Evolutionary conservation across 192 early-diverging fungal species (phyloP).

Genomic region (Spizellomyces sp.): DNA sequence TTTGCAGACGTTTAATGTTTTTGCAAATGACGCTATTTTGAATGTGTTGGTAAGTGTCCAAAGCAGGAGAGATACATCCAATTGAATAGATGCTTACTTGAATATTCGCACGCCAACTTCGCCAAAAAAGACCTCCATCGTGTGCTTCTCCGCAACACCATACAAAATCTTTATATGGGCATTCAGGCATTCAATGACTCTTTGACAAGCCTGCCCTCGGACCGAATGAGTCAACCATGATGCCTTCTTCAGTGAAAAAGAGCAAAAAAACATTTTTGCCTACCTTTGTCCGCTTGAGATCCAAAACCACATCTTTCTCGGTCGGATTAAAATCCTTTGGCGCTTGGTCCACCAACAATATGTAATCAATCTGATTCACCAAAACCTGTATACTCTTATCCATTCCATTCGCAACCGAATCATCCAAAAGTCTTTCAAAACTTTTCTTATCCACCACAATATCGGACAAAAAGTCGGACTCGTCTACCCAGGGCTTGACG

Average conservation of each 20-base stretch:
- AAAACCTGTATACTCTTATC: constrained; percentile 89
- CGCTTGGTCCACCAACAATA: constrained; percentile 73
- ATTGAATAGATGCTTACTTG: constrained; percentile 56
- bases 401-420: constrained; percentile 88
- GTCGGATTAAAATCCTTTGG: constrained; percentile 76
- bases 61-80: not conserved
- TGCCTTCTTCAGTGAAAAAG: too few relatives aligned
- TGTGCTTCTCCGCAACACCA: constrained; percentile 80
- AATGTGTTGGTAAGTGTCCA: not conserved
- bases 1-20: constrained; percentile 77
- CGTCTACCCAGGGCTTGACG: constrained; percentile 79
- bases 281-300: constrained; percentile 75
- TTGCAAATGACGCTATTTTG: constrained; percentile 73
- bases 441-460: constrained; percentile 90
- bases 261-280: constrained; percentile 5
- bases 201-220: constrained; percentile 66
- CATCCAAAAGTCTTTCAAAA: constrained; percentile 85
- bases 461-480: constrained; percentile 87
- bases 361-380: constrained; percentile 80
- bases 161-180: constrained; percentile 73
- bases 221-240: not conserved
- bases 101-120: constrained; percentile 89
- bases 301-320: constrained; percentile 50
- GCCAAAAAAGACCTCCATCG: constrained; percentile 86
- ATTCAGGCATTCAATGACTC: constrained; percentile 76